Evolutionary conservation across 805 yeast species (phyloP), one percentile per base, ranked within the genome.

Genomic region (Starmerella apis): DNA sequence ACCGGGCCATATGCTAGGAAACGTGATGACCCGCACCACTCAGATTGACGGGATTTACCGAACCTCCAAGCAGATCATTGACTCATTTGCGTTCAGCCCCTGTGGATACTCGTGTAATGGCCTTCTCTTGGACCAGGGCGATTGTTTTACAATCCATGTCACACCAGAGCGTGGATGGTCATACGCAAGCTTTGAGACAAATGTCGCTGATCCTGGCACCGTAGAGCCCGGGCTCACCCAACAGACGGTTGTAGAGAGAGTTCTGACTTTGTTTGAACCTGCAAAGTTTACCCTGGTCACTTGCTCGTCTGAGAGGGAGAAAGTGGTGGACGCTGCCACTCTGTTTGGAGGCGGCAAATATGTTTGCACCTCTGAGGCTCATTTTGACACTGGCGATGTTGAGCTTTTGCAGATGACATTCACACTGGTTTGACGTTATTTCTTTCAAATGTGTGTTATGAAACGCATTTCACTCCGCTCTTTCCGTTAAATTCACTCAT

Each of bases 111-210:
- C 96, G 2, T 85, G 96, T 41, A 90, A 90, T 65, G 81, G 94
- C 18, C 71, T 88, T 33, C 65, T 83, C 41, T 25, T 48, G 30
- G 71, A 77, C 41, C 76, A 72, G 37, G 78, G 78, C 61, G 66
- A 73, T 58, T 83, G 81, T 64, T 83, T 83, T 63, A 90, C 96
- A 8, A 71, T 88, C 51, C 97, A 92, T 64, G 84, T 92, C 37
- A 92, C 98, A 0, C 97, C 97, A 0, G 97, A 92, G 64, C 64
- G 72, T 20, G 95, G 90, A 32, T 90, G 94, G 86, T 86, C 96
- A 4, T 90, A 90, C 66, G 97, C 97, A 4, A 84, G 95, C 9
- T 92, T 92, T 65, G 97, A 92, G 65, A 80, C 96, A 19, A 90
- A 86, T 65, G 85, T 80, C 36, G 81, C 83, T 7, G 43, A 45